phyloP scores from a whole-genome alignment of 768 basidiomycete species.

The Termitomyces sp. region DNA sequence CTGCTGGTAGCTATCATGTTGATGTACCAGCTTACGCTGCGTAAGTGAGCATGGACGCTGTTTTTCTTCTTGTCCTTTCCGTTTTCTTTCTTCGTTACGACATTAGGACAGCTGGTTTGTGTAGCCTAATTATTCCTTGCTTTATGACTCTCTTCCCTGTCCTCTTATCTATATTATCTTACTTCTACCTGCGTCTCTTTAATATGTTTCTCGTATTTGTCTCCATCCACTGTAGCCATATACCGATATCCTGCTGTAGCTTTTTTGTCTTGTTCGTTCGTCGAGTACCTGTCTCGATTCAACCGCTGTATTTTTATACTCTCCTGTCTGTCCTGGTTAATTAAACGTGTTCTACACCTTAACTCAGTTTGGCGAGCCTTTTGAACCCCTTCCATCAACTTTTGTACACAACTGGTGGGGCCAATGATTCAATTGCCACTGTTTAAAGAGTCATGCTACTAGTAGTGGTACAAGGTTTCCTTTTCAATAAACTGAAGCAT shows the following conservation, averaged over 20 bases:
- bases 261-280: not conserved
- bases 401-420: not conserved
- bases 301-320: not conserved
- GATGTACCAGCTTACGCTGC: not conserved
- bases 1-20: not conserved
- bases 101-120: not conserved
- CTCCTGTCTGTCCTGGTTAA: not conserved
- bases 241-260: conserved; percentile 9
- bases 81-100: not conserved
- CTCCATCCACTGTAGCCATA: conserved; percentile 8
- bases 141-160: no score
- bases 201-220: not conserved
- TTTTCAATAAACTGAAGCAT: not conserved
- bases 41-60: not conserved
- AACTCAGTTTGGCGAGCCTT: not conserved
- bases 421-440: not conserved
- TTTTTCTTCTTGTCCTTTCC: not conserved
- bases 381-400: no score
- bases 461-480: not conserved
- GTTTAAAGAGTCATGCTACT: not conserved
- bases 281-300: not conserved
- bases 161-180: not conserved
- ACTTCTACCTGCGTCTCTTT: not conserved
- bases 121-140: not conserved
- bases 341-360: not conserved